These are phyloP conservation scores for Monilinia fructicola DNA, from an alignment of 2,329 filamentous ascomycete species.

Conservation along the genomic window DNA sequence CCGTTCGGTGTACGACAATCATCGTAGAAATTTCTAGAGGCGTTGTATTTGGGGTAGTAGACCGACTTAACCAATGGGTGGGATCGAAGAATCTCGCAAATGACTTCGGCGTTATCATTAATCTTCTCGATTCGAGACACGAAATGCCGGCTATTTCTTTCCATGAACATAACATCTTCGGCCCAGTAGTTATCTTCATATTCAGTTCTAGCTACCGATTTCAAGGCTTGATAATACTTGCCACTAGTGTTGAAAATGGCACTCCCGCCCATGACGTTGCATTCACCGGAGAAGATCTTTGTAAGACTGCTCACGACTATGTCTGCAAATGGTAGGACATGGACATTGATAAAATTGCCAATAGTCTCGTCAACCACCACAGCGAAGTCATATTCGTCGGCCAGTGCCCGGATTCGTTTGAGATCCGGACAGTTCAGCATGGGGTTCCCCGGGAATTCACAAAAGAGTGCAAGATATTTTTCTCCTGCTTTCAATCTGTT, in stretches of 20 bases:
- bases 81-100: slow-evolving; percentile 68
- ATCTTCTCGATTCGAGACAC: slow-evolving; percentile 77
- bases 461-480: slow-evolving; percentile 79
- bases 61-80: slow-evolving; percentile 69
- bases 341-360: slow-evolving; percentile 93
- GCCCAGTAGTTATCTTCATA: slow-evolving; percentile 93
- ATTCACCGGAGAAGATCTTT: slow-evolving; percentile 96
- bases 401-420: slow-evolving; percentile 72
- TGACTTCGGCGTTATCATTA: slow-evolving; percentile 80
- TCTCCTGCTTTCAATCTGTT: slow-evolving; percentile 68
- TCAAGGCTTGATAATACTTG: slow-evolving; percentile 70
- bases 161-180: slow-evolving; percentile 91
- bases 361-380: slow-evolving; percentile 96
- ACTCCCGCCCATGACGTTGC: slow-evolving; percentile 95
- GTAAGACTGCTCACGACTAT: slow-evolving; percentile 92
- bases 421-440: slow-evolving; percentile 84
- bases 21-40: slow-evolving; percentile 73
- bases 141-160: slow-evolving; percentile 94
- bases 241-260: slow-evolving; percentile 63
- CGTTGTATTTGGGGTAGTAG: slow-evolving; percentile 81
- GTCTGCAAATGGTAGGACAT: slow-evolving; percentile 86
- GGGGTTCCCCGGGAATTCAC: slow-evolving; percentile 93
- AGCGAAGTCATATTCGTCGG: slow-evolving; percentile 81
- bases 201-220: slow-evolving; percentile 59
- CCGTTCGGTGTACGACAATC: slow-evolving; percentile 69